These are phyloP conservation scores for Raphanus sativus DNA, from an alignment of 345 rosid genomes.

Conservation along the genomic window DNA sequence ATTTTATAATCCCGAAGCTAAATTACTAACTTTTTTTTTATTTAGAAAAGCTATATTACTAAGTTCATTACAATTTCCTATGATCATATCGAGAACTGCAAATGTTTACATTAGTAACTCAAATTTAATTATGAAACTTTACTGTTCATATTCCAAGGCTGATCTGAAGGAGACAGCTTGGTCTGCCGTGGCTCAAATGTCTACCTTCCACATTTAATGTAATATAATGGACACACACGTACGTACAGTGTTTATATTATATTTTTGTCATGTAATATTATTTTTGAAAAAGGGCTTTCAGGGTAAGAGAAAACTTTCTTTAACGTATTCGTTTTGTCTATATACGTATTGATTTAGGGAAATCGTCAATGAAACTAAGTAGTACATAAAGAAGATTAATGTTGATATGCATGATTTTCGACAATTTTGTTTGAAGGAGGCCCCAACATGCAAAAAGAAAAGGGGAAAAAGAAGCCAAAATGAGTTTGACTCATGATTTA, in stretches of 20 bases:
- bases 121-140: neutral
- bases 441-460: conserved; percentile 40
- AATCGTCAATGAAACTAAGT: conserved; percentile 2
- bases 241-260: conserved; percentile 12
- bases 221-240: conserved; percentile 25
- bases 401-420: conserved; percentile 27
- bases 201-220: conserved; percentile 29
- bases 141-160: conserved; percentile 39
- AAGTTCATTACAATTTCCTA: conserved; percentile 22
- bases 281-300: neutral
- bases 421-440: conserved; percentile 36
- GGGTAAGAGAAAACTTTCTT: neutral
- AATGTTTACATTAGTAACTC: conserved; percentile 24
- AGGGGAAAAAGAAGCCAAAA: conserved; percentile 33
- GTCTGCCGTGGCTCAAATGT: conserved; percentile 41
- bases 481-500: conserved; percentile 41
- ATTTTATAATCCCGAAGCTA: conserved; percentile 35
- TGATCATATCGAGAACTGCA: conserved; percentile 34
- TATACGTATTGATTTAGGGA: neutral
- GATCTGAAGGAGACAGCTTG: conserved; percentile 41
- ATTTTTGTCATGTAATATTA: no score
- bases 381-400: conserved; percentile 30
- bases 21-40: neutral
- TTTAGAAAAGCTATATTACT: neutral
- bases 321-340: conserved; percentile 30